Conservation (phyloP, 164 flowering plant genomes). For the Houttuynia cordata region DNA sequence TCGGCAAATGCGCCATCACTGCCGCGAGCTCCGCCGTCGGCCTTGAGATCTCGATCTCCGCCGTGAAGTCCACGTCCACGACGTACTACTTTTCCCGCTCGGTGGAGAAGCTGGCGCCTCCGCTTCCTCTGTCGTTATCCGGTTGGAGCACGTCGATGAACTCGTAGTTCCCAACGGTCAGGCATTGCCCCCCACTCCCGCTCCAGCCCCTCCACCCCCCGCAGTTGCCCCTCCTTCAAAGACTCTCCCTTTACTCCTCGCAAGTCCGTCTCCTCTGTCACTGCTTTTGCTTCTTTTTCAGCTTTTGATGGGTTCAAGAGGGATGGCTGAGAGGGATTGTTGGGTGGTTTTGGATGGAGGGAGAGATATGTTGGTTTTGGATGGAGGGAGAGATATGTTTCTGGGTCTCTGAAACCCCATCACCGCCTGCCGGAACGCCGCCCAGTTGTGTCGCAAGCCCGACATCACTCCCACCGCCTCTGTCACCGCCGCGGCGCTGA, state of each 20-base stretch:
- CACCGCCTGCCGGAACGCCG: constrained; percentile 30
- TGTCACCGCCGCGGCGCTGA: constrained; percentile 27
- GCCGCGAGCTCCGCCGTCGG: constrained; percentile 31
- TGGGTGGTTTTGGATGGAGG: too few species aligned
- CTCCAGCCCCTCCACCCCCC: too few species aligned
- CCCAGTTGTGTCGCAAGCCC: constrained; percentile 6
- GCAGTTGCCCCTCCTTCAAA: too few species aligned
- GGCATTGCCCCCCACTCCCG: constrained; percentile 40
- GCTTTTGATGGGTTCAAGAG: too few species aligned
- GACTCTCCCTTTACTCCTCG: too few species aligned
- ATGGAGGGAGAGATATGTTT: too few species aligned
- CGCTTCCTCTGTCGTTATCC: background rate
- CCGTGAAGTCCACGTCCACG: constrained; percentile 45
- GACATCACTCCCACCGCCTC: constrained; percentile 26
- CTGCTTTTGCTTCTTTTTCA: too few species aligned
- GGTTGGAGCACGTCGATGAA: constrained; percentile 37
- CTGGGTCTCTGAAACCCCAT: constrained; percentile 48
- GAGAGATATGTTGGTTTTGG: too few species aligned
- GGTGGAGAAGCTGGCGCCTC: background rate
- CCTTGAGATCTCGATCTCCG: constrained; percentile 67
- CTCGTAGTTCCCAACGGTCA: constrained; percentile 68
- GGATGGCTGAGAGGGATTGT: too few species aligned
- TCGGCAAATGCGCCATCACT: constrained; percentile 29
- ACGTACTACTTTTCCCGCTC: constrained; percentile 26
- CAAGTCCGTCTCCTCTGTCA: too few species aligned